These are phyloP conservation scores for Metrosideros polymorpha DNA, from an alignment of 441 rosid species.

Conservation along the genomic window DNA sequence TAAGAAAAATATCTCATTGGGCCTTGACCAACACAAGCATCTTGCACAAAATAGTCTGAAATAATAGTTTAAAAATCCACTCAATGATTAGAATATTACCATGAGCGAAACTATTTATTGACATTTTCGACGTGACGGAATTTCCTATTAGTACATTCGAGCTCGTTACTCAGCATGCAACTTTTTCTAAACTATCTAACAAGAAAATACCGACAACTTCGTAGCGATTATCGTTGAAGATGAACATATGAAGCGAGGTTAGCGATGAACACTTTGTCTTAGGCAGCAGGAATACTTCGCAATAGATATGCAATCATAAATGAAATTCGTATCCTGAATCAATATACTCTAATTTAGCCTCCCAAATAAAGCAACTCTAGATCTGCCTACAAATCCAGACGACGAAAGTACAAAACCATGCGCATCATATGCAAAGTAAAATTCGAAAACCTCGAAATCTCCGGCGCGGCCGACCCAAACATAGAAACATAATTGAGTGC, in stretches of 20 bases:
- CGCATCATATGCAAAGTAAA: neutral
- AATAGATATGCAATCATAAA: neutral
- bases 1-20: neutral
- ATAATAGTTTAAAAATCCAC: neutral
- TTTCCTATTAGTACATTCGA: neutral
- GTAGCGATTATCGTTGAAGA: neutral
- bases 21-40: neutral
- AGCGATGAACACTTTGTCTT: neutral
- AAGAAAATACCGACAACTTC: neutral
- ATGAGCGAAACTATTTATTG: neutral
- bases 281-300: neutral
- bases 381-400: neutral
- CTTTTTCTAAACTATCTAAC: neutral
- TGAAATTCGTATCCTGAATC: neutral
- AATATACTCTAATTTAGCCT: neutral
- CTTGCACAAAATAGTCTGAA: neutral
- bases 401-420: neutral
- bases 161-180: neutral
- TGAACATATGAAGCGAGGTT: neutral
- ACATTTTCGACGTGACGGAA: neutral
- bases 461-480: neutral
- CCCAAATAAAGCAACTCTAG: neutral
- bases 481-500: constrained; percentile 41
- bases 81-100: rapidly evolving
- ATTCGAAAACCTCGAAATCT: neutral